A percentile compares a stretch with the other conserved stretches of the same genome.
Evolutionary conservation across 2,329 filamentous ascomycete genomes (phyloP).

Genomic region (Colletotrichum gloeosporioides): DNA sequence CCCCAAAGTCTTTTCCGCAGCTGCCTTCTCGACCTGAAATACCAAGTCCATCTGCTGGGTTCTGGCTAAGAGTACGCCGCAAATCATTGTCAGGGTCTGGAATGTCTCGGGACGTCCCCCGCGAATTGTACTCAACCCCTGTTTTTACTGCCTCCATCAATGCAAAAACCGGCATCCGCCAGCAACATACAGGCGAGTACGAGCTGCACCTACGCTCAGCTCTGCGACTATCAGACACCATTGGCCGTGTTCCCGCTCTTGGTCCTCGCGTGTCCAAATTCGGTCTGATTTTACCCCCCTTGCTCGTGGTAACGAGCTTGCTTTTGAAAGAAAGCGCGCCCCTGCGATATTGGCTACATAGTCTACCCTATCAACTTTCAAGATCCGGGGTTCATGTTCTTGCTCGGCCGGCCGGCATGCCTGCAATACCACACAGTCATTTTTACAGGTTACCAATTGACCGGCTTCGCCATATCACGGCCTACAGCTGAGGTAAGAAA

Average conservation of each 20-base stretch:
- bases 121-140: background rate
- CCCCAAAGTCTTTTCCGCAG: background rate
- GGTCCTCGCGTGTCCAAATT: background rate
- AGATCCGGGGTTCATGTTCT: background rate
- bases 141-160: background rate
- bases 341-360: background rate
- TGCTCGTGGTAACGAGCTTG: background rate
- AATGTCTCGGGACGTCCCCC: conserved; percentile 3
- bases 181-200: background rate
- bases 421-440: background rate
- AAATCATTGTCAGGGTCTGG: background rate
- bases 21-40: background rate
- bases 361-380: background rate
- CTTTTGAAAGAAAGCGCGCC: background rate
- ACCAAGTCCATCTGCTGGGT: background rate
- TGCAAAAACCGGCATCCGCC: background rate
- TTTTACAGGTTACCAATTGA: background rate
- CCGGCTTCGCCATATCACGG: background rate
- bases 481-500: background rate
- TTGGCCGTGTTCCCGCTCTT: background rate
- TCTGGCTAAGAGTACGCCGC: background rate
- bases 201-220: background rate
- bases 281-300: background rate
- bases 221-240: background rate
- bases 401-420: background rate